These are phyloP conservation scores for Xylariaceae sp. DNA, from an alignment of 2,329 filamentous ascomycete genomes.

Conservation along the genomic window DNA sequence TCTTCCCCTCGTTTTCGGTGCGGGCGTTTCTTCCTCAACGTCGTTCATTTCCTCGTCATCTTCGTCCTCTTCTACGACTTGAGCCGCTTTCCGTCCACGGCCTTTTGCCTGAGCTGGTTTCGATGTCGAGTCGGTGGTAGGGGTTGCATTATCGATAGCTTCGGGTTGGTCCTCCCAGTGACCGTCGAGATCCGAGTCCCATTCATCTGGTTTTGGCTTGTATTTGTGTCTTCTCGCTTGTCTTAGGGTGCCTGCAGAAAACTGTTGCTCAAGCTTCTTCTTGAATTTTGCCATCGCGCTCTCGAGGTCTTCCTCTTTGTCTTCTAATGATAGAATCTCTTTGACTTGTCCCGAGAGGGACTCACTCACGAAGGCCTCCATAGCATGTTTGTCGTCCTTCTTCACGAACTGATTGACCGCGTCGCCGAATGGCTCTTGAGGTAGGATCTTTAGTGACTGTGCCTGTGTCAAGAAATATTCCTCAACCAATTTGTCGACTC, in stretches of 20 bases:
- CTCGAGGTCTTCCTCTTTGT: constrained; percentile 70
- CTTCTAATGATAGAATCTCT: constrained; percentile 67
- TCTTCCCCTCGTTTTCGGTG: constrained; percentile 29
- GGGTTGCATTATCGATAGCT: constrained; percentile 54
- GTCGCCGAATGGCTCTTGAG: constrained; percentile 89
- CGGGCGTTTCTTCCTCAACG: constrained; percentile 51
- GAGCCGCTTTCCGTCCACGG: constrained; percentile 39
- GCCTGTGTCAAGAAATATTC: constrained; percentile 86
- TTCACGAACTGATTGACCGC: constrained; percentile 91
- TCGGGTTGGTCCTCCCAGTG: constrained; percentile 80
- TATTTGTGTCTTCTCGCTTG: constrained; percentile 55
- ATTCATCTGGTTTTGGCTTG: constrained; percentile 76
- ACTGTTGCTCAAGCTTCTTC: constrained; percentile 70
- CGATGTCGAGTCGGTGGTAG: constrained; percentile 41
- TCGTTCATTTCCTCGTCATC: constrained; percentile 56
- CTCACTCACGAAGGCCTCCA: constrained; percentile 78
- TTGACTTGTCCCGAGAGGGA: constrained; percentile 71
- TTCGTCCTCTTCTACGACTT: constrained; percentile 44
- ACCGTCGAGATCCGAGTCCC: constrained; percentile 90
- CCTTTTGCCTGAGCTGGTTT: constrained; percentile 30
- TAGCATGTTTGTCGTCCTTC: constrained; percentile 92
- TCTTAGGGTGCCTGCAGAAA: constrained; percentile 66
- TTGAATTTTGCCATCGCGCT: constrained; percentile 75
- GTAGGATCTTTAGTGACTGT: constrained; percentile 89
- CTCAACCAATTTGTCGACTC: constrained; percentile 84